A percentile compares a stretch with the other conserved stretches of the same genome.
These are phyloP conservation scores for Neurospora cerealis DNA, from an alignment of 495 filamentous ascomycete species.

Conservation along the genomic window DNA sequence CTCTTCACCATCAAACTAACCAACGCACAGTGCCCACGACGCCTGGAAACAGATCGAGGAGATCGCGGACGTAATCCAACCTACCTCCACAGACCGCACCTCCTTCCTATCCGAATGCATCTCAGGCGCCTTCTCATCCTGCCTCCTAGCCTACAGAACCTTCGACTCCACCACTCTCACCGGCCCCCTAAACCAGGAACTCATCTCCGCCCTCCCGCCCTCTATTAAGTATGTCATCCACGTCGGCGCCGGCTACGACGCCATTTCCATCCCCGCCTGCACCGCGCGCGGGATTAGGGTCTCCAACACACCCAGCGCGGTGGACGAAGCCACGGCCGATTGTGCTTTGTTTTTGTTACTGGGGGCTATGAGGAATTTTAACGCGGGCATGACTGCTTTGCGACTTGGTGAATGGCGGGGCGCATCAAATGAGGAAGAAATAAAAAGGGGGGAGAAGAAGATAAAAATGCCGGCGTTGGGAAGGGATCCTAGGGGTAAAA, in stretches of 20 bases:
- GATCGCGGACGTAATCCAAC: too few species aligned
- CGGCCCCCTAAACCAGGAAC: constrained; percentile 56
- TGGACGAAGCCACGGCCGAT: constrained; percentile 76
- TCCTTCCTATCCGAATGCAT: constrained; percentile 41
- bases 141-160: constrained; percentile 65
- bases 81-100: too few species aligned
- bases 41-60: too few species aligned
- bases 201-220: constrained; percentile 53
- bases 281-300: constrained; percentile 54
- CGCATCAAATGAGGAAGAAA: neutral
- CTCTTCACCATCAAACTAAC: too few species aligned
- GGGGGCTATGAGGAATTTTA: constrained; percentile 64
- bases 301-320: constrained; percentile 71
- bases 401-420: constrained; percentile 1
- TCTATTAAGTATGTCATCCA: constrained; percentile 73
- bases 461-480: constrained; percentile 31
- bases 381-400: constrained; percentile 49
- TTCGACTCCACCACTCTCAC: constrained; percentile 59
- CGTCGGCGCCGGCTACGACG: constrained; percentile 81
- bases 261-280: constrained; percentile 63
- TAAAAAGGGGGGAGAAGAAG: neutral
- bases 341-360: constrained; percentile 68
- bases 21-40: too few species aligned
- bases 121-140: constrained; percentile 56
- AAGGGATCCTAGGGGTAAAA: constrained; percentile 61